phyloP scores from a whole-genome alignment of 116 monocot species.

The Dioscorea cayenensis region DNA sequence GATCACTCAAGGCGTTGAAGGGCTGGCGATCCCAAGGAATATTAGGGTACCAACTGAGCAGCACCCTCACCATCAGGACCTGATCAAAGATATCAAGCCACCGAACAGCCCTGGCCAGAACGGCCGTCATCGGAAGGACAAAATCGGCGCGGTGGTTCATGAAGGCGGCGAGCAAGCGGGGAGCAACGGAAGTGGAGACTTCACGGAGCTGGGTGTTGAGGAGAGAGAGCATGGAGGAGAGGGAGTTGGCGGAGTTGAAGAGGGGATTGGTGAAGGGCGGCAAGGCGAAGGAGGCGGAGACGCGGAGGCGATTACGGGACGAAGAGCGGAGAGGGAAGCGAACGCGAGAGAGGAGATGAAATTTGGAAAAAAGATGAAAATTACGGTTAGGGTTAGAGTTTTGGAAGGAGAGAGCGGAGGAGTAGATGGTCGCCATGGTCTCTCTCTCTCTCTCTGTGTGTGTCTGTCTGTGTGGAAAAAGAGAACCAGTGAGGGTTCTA shows the following conservation, averaged over 20 bases:
- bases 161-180: background rate
- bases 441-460: too few species aligned
- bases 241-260: background rate
- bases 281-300: background rate
- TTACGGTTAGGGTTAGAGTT: slow-evolving; percentile 3
- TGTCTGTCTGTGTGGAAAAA: too few species aligned
- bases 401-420: slow-evolving; percentile 2
- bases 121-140: slow-evolving; percentile 13
- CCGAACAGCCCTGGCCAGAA: slow-evolving; percentile 15
- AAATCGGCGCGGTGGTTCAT: slow-evolving; percentile 9
- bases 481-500: too few species aligned
- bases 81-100: slow-evolving; percentile 32
- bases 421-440: background rate
- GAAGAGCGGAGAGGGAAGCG: background rate
- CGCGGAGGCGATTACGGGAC: background rate
- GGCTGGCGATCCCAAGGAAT: slow-evolving; percentile 41
- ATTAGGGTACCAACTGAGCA: slow-evolving; percentile 38
- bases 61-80: slow-evolving; percentile 28
- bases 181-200: background rate
- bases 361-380: background rate
- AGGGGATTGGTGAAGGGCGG: background rate
- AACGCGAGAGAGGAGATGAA: background rate
- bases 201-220: background rate
- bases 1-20: slow-evolving; percentile 27
- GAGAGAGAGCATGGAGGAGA: slow-evolving; percentile 4